Evolutionary conservation across 1,284 basidiomycete genomes (phyloP).

Genomic region (Pyrrhoderma lamaoense): DNA sequence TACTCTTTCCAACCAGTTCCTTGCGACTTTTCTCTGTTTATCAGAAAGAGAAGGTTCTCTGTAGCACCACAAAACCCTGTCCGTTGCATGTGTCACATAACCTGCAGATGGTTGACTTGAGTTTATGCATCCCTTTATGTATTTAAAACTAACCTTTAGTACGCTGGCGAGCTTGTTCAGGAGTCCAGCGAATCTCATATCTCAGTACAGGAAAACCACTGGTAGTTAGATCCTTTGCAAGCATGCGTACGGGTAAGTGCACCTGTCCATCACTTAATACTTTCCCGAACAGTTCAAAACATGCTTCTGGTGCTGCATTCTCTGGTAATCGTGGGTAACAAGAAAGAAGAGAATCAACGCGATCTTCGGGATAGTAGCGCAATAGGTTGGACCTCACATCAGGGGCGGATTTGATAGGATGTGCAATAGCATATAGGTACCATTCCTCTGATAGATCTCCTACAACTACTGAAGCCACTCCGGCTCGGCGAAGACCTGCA

Average conservation of each 20-base stretch:
- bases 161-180: slow-evolving; percentile 40
- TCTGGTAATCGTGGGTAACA: slow-evolving; percentile 35
- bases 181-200: slow-evolving; percentile 64
- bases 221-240: slow-evolving; percentile 50
- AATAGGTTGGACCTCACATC: slow-evolving; percentile 53
- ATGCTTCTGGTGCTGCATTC: slow-evolving; percentile 34
- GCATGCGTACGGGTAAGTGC: slow-evolving; percentile 56
- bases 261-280: slow-evolving; percentile 64
- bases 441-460: slow-evolving; percentile 72
- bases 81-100: slow-evolving; percentile 63
- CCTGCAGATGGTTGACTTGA: slow-evolving; percentile 30
- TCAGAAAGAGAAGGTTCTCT: slow-evolving; percentile 31
- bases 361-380: slow-evolving; percentile 49
- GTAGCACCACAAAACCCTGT: slow-evolving; percentile 43
- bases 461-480: slow-evolving; percentile 52
- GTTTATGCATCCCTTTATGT: too few species aligned
- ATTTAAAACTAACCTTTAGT: slow-evolving; percentile 37
- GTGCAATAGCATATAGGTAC: slow-evolving; percentile 66
- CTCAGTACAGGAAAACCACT: slow-evolving; percentile 55
- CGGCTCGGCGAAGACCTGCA: slow-evolving; percentile 43
- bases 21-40: slow-evolving; percentile 39
- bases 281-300: slow-evolving; percentile 45
- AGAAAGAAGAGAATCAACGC: slow-evolving; percentile 40
- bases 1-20: slow-evolving; percentile 45
- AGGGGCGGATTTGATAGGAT: slow-evolving; percentile 39